Base-by-base conservation (phyloP, 768 basidiomycete genomes). In the Russula sp. region DNA sequence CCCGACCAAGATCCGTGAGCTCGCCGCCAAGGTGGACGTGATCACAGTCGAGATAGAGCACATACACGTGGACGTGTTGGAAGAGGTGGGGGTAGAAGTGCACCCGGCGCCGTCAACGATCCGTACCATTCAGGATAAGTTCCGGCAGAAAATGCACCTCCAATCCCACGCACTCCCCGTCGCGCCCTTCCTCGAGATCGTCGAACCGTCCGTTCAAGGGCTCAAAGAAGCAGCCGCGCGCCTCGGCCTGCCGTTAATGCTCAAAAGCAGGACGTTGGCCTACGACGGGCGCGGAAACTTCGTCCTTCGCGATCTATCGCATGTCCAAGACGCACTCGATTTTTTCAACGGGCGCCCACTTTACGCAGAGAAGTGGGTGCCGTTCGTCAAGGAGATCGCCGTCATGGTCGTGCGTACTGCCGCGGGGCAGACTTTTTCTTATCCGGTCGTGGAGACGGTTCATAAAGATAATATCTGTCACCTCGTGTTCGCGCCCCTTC, bases 21-120 rank as follows among this genome's bases (percentile, higher is more conserved):
- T 99, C 42, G 93, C 94, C 0, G 66, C 74, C 14, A 85, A 86
- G 72, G 94, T 90, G 34, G 90, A 98, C 70, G 78, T 98, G 38
- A 78, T 98, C 55, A 98, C 96, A 0, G 86, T 96, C 57, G 96
- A 99, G 79, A 98, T 98, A 38, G 96, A 99, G 76, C 97, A 99
- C 71, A 93, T 99, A 65, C 84, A 96, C 67, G 91, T 82, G 13
- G 78, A 78, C 24, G 84, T 90, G 0, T 79, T 99, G 11, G 83
- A 87, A 56, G 81, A 85, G 36, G 5, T 36, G 36, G 13, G 63
- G 14, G 75, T 73, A 14, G 73, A 72, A 24, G 76, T 76, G 20
- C 90, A 92, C 73, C 97, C 96, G 0, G 83, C 82, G 64, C 92
- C 95, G 0, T 76, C 77, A 38, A 95, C 94, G 5, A 87, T 99